Conservation (phyloP, 129 eudicot genomes). For the Deinandra increscens region DNA sequence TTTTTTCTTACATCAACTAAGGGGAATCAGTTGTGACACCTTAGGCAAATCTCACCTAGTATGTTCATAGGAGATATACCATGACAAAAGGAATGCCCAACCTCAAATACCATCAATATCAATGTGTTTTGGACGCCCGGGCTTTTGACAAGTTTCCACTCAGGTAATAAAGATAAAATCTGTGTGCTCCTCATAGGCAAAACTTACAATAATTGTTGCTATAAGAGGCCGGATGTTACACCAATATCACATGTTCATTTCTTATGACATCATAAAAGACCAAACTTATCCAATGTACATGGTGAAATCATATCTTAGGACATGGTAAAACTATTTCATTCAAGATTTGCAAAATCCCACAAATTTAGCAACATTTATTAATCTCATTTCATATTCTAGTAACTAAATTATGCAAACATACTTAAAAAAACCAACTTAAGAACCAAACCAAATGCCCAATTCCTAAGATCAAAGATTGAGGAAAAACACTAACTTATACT, state of each 20-base stretch:
- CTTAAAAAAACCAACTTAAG: background rate
- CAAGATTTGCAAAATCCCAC: background rate
- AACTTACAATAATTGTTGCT: background rate
- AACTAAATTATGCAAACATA: background rate
- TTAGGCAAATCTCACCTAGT: background rate
- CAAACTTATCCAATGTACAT: background rate
- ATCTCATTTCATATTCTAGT: slow-evolving; percentile 14
- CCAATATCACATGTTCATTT: slow-evolving; percentile 6
- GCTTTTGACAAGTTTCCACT: too few relatives aligned
- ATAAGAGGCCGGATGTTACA: background rate
- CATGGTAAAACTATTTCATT: background rate
- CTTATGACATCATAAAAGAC: background rate
- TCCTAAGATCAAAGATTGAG: background rate
- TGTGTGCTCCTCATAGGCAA: background rate
- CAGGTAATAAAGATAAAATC: background rate
- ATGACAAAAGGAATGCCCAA: background rate
- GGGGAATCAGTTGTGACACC: background rate
- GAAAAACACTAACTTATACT: background rate
- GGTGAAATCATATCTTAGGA: background rate
- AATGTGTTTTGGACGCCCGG: background rate
- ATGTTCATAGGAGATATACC: background rate
- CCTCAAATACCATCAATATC: background rate
- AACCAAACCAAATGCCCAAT: slow-evolving; percentile 16
- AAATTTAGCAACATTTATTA: slow-evolving; percentile 11
- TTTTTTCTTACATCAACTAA: slow-evolving; percentile 11